Evolutionary conservation across 441 rosid species (phyloP).

Genomic region (Croton laevigatus): DNA sequence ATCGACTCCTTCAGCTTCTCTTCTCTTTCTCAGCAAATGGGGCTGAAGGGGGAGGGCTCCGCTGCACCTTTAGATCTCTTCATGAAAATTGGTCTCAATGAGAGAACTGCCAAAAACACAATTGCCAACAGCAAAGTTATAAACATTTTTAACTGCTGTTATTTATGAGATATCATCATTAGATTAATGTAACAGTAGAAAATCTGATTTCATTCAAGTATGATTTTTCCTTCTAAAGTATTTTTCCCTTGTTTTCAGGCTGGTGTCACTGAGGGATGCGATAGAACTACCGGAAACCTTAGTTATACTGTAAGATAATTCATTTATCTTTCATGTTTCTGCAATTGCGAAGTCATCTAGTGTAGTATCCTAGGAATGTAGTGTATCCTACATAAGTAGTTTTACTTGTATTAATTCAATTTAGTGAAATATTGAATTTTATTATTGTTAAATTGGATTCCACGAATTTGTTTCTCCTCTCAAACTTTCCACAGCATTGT

Average conservation of each 20-base stretch:
- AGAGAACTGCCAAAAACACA: constrained; percentile 75
- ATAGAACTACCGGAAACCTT: constrained; percentile 69
- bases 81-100: constrained; percentile 78
- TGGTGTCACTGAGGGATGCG: constrained; percentile 72
- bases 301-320: constrained; percentile 60
- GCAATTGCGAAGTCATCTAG: background rate
- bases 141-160: constrained; percentile 67
- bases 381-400: too few species aligned
- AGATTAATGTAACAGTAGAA: background rate
- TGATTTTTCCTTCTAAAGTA: background rate
- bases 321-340: background rate
- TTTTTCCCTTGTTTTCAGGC: constrained; percentile 49
- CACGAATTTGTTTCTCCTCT: background rate
- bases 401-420: too few species aligned
- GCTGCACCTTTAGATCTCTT: constrained; percentile 55
- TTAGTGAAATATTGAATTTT: too few species aligned
- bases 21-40: constrained; percentile 29
- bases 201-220: background rate
- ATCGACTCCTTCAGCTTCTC: background rate
- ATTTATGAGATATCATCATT: constrained; percentile 62
- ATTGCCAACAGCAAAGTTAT: constrained; percentile 81
- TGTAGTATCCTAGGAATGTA: too few species aligned
- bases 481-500: background rate
- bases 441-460: background rate
- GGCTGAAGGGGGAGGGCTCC: constrained; percentile 38